A percentile compares a stretch with the other conserved stretches of the same genome.
phyloP scores from a whole-genome alignment of 208 protist genomes.

The Trypanosoma brucei region DNA sequence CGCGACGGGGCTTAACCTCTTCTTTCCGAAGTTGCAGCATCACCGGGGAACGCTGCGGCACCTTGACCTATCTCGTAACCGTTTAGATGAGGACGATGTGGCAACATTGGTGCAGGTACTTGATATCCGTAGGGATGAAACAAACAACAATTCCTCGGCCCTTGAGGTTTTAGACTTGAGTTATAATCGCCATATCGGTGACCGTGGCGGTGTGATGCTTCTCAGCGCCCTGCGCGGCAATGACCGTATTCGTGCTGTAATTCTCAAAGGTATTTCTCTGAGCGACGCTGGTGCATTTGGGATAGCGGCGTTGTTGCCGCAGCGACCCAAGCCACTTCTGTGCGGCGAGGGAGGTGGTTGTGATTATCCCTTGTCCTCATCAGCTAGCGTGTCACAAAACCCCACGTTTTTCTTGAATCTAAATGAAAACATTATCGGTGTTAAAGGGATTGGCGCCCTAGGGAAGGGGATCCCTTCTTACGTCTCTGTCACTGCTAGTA shows the following conservation, averaged over 20 bases:
- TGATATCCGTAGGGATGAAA: conserved; percentile 16
- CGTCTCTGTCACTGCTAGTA: conserved; percentile 68
- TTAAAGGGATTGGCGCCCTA: conserved; percentile 38
- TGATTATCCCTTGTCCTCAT: conserved; percentile 10
- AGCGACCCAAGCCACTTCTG: conserved; percentile 34
- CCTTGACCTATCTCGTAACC: conserved; percentile 81
- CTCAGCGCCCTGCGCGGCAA: conserved; percentile 33
- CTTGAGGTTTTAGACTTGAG: conserved; percentile 83
- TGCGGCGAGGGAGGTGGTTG: conserved; percentile 2
- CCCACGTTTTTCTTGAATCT: conserved; percentile 74
- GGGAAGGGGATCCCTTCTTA: conserved; percentile 61
- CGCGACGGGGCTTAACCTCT: conserved; percentile 55
- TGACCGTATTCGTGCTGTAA: conserved; percentile 52
- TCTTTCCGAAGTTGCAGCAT: conserved; percentile 56
- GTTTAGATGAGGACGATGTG: conserved; percentile 56
- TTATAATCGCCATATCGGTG: conserved; percentile 74
- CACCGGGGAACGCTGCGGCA: conserved; percentile 62
- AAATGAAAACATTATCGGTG: conserved; percentile 81
- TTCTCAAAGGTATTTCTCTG: conserved; percentile 57
- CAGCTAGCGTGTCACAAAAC: not conserved
- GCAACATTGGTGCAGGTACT: conserved; percentile 52
- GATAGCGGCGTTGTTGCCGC: conserved; percentile 37
- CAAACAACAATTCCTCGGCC: conserved; percentile 5
- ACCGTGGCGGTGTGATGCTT: conserved; percentile 56
- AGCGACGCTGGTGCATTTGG: conserved; percentile 54